Conservation (phyloP, 2,329 filamentous ascomycete species). For the Phyllosticta citribraziliensis region DNA sequence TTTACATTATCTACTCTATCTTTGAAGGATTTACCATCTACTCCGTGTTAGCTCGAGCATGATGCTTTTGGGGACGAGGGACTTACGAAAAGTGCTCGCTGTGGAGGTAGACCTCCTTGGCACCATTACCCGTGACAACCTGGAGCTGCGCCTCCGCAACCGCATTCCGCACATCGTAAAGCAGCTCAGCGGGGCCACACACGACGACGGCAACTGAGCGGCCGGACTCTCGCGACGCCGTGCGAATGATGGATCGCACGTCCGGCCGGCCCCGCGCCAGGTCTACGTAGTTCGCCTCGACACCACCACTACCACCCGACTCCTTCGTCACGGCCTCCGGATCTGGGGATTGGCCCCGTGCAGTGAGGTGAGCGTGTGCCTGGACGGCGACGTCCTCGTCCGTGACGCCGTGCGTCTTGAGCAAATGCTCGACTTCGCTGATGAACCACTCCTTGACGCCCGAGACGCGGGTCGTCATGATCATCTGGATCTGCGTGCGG, state of each 20-base stretch:
- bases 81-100: conserved; percentile 12
- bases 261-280: background rate
- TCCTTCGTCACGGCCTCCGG: background rate
- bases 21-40: background rate
- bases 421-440: conserved; percentile 3
- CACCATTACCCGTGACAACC: background rate
- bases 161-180: conserved; percentile 12
- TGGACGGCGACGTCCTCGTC: background rate
- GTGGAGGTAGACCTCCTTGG: conserved; percentile 13
- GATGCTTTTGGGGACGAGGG: background rate
- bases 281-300: background rate
- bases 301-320: too few species aligned
- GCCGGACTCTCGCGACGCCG: background rate
- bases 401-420: background rate
- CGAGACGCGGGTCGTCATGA: conserved; percentile 4
- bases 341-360: background rate
- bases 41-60: background rate
- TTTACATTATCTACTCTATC: background rate
- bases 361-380: conserved; percentile 10
- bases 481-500: background rate
- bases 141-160: conserved; percentile 9
- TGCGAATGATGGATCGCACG: background rate
- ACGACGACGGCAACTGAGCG: conserved; percentile 8
- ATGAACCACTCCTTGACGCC: conserved; percentile 7
- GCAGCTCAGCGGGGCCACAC: conserved; percentile 10